Conservation (phyloP, 148 eudicot species). For the Nyssa sinensis region DNA sequence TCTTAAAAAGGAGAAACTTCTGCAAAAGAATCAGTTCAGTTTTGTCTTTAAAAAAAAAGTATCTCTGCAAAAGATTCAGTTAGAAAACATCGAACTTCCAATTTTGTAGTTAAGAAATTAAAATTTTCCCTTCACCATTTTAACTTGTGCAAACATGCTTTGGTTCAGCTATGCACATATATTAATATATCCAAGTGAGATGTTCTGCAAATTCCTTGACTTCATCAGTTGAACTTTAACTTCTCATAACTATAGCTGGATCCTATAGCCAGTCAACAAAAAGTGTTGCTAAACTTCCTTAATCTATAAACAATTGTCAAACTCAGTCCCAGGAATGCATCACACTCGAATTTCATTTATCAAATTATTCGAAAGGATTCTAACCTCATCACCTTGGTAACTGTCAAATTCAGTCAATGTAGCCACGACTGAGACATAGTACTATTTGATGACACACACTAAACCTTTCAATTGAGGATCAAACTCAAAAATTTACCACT, state of each 20-base stretch:
- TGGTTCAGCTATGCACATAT: too few relatives aligned
- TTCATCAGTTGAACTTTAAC: not conserved
- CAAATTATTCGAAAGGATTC: not conserved
- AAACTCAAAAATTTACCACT: not conserved
- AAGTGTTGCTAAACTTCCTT: not conserved
- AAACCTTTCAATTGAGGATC: not conserved
- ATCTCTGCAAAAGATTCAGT: too few relatives aligned
- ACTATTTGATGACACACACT: not conserved
- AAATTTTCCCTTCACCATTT: not conserved
- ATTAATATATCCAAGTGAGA: too few relatives aligned
- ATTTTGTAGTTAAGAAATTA: too few relatives aligned
- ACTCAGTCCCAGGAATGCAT: not conserved
- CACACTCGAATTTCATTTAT: too few relatives aligned
- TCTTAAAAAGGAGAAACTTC: too few relatives aligned
- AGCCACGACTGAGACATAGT: not conserved
- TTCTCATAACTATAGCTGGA: not conserved
- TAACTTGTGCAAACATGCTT: not conserved
- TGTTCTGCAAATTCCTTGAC: not conserved
- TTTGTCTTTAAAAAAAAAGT: too few relatives aligned
- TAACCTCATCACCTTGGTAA: not conserved
- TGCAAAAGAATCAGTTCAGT: too few relatives aligned
- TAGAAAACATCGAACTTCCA: too few relatives aligned
- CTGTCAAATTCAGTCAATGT: not conserved
- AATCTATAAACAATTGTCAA: not conserved
- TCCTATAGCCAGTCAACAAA: not conserved